Evolutionary conservation across 169 alveolate genomes (phyloP).

Genomic region (Babesia ovata): DNA sequence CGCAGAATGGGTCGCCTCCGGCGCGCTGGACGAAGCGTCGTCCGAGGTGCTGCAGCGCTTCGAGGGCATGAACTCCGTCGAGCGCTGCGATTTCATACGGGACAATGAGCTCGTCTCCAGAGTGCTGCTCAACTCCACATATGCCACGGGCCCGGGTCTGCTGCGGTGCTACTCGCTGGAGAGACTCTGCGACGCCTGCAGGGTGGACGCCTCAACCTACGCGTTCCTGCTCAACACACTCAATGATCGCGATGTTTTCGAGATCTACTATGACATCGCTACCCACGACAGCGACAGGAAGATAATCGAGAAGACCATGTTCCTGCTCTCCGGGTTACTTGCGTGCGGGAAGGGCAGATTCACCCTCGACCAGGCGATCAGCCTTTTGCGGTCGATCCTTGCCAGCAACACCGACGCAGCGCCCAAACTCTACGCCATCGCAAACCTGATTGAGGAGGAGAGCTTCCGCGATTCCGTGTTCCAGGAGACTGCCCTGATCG

Average conservation of each 20-base stretch:
- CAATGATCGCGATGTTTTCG: slow-evolving; percentile 48
- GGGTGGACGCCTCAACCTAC: slow-evolving; percentile 46
- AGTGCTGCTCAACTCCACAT: slow-evolving; percentile 51
- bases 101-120: slow-evolving; percentile 23
- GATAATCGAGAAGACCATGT: slow-evolving; percentile 46
- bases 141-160: slow-evolving; percentile 65
- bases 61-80: slow-evolving; percentile 37
- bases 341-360: slow-evolving; percentile 38
- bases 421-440: slow-evolving; percentile 55
- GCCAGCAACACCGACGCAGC: slow-evolving; percentile 24
- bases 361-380: slow-evolving; percentile 35
- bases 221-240: slow-evolving; percentile 35
- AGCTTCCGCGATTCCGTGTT: slow-evolving; percentile 48
- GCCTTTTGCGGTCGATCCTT: slow-evolving; percentile 15
- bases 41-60: slow-evolving; percentile 49
- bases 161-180: slow-evolving; percentile 58
- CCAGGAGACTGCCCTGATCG: slow-evolving; percentile 54
- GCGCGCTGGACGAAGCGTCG: slow-evolving; percentile 60
- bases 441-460: slow-evolving; percentile 51
- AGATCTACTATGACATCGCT: slow-evolving; percentile 56
- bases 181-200: slow-evolving; percentile 48
- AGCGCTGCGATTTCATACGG: slow-evolving; percentile 42
- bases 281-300: slow-evolving; percentile 51
- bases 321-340: slow-evolving; percentile 46
- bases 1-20: slow-evolving; percentile 56